Evolutionary conservation across 2,329 filamentous ascomycete species (phyloP).

Genomic region (Phialophora expanda): DNA sequence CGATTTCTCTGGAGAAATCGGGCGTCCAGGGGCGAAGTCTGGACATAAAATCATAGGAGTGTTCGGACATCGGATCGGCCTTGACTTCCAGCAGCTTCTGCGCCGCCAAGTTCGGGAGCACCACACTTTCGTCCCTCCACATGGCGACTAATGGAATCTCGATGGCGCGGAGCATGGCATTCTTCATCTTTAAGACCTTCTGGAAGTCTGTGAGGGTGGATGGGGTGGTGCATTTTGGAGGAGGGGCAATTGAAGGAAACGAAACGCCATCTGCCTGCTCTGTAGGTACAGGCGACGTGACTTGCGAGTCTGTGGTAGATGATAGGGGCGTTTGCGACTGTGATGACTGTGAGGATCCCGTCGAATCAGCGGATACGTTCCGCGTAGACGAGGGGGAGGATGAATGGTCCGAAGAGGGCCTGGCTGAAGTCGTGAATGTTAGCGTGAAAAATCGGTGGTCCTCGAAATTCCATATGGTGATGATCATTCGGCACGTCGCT

Average conservation of each 20-base stretch:
- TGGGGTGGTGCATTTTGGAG: constrained; percentile 60
- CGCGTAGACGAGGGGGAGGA: constrained; percentile 15
- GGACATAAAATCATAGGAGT: constrained; percentile 63
- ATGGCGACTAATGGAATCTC: constrained; percentile 76
- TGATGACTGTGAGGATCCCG: constrained; percentile 31
- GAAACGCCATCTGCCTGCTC: constrained; percentile 59
- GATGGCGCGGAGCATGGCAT: constrained; percentile 76
- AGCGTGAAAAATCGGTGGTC: constrained; percentile 72
- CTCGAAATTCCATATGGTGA: constrained; percentile 75
- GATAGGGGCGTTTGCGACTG: constrained; percentile 37
- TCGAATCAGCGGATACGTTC: constrained; percentile 32
- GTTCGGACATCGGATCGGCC: constrained; percentile 49
- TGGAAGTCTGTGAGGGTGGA: constrained; percentile 70
- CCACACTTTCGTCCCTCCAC: constrained; percentile 79
- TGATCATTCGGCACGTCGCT: constrained; percentile 73
- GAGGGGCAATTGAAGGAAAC: constrained; percentile 72
- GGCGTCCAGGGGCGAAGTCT: constrained; percentile 68
- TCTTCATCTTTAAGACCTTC: constrained; percentile 76
- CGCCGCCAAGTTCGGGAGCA: constrained; percentile 73
- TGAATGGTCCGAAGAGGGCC: constrained; percentile 50
- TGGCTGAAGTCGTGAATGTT: constrained; percentile 66
- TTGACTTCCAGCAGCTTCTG: constrained; percentile 57
- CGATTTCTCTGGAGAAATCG: constrained; percentile 66
- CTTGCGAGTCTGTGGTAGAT: constrained; percentile 47
- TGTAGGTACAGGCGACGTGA: constrained; percentile 61